Conservation (phyloP, 1,284 basidiomycete genomes). For the Vanrija pseudolonga region DNA sequence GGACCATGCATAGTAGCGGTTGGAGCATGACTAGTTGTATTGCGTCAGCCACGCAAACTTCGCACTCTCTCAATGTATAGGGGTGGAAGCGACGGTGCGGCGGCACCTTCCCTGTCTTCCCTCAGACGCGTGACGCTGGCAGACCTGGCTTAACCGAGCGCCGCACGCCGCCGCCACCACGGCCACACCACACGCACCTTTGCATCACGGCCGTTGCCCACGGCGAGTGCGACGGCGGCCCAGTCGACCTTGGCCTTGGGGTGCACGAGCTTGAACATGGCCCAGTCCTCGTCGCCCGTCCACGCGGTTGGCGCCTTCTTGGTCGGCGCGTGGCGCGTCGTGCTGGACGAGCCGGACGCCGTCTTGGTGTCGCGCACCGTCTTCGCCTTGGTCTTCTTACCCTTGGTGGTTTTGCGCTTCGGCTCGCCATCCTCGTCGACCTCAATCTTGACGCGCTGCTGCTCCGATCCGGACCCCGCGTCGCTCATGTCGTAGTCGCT, state of each 20-base stretch:
- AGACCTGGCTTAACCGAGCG: too few species aligned
- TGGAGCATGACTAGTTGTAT: neutral
- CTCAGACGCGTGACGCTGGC: neutral
- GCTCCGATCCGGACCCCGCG: too few species aligned
- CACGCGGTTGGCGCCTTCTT: slow-evolving; percentile 7
- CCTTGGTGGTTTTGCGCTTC: too few species aligned
- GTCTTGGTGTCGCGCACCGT: too few species aligned
- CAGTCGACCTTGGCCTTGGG: slow-evolving; percentile 23
- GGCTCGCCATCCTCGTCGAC: too few species aligned
- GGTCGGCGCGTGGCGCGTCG: neutral
- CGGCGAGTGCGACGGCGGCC: slow-evolving; percentile 10
- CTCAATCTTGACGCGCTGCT: too few species aligned
- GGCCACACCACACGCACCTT: slow-evolving; percentile 20
- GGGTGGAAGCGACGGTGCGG: too few species aligned
- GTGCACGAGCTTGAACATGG: slow-evolving; percentile 20
- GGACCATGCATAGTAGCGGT: slow-evolving; percentile 12
- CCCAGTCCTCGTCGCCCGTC: slow-evolving; percentile 27
- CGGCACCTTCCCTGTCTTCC: neutral
- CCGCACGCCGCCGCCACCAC: neutral
- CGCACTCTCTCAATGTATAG: too few species aligned
- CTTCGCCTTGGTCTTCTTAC: too few species aligned
- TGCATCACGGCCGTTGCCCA: slow-evolving; percentile 17
- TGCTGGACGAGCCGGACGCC: neutral
- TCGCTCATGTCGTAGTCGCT: too few species aligned
- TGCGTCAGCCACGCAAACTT: neutral